These are phyloP conservation scores for Dactylis glomerata DNA, from an alignment of 176 grass and related monocot species.

Conservation along the genomic window DNA sequence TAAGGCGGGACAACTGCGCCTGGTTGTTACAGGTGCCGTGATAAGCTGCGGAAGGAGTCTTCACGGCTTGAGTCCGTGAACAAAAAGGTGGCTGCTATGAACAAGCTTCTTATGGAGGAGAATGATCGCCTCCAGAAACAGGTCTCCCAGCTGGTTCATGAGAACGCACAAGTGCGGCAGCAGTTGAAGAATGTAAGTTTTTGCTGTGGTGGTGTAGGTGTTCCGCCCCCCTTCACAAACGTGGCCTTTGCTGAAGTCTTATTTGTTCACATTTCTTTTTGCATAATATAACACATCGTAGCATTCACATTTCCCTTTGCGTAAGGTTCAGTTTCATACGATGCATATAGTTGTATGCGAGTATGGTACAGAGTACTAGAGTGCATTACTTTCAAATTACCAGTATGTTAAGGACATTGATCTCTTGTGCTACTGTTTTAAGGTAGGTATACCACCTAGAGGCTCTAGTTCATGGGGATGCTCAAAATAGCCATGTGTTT, in stretches of 20 bases:
- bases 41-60: constrained; percentile 86
- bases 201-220: neutral
- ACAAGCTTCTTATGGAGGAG: constrained; percentile 98
- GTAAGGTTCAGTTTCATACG: neutral
- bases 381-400: neutral
- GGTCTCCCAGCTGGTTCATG: constrained; percentile 89
- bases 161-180: constrained; percentile 85
- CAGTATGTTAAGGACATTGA: neutral
- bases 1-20: neutral
- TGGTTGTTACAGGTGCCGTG: constrained; percentile 62
- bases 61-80: constrained; percentile 90
- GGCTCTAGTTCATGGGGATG: neutral
- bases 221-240: neutral
- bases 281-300: neutral
- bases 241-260: neutral
- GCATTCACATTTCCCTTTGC: neutral
- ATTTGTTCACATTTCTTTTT: neutral
- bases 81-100: constrained; percentile 89
- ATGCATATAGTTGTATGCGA: neutral
- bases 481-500: neutral
- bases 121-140: constrained; percentile 98
- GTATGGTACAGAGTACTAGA: neutral
- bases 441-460: neutral
- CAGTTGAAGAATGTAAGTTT: constrained; percentile 84
- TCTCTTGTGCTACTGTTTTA: neutral